Base-by-base conservation (phyloP, 805 yeast species). In the Teunomyces lycoperdinae region DNA sequence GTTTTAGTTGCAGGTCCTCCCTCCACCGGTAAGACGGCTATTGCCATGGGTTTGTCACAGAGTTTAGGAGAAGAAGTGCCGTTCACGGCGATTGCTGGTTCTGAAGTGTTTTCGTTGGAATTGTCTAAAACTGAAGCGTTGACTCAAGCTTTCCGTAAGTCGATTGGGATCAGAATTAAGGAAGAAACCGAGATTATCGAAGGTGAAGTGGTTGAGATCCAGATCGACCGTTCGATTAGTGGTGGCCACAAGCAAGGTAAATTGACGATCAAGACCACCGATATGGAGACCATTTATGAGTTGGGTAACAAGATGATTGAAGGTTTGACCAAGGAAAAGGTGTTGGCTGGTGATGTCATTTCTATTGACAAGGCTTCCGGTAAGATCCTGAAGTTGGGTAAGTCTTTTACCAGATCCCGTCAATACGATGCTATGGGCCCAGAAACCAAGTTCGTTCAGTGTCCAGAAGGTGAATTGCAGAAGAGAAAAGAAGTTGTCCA, bases 381-480 rank as follows among this genome's bases (percentile, higher is more conserved):
- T 46, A 88, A 92, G 55, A 89, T 94, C 60, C 84, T 94, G 47
- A 89, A 92, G 68, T 80, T 94, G 55, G 99, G 99, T 51, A 84
- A 97, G 69, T 91, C 97, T 0, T 95, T 89, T 69, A 85, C 98
- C 5, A 82, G 97, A 58, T 95, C 97, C 5, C 81, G 99, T 59
- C 99, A 94, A 69, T 94, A 94, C 68, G 99, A 94, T 71, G 97
- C 98, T 40, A 89, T 90, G 96, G 96, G 96, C 16, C 96, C 97
- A 46, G 98, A 95, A 55, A 91, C 97, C 43, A 91, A 90, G 69
- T 94, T 94, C 66, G 96, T 94, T 49, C 97, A 94, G 70, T 87
- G 96, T 65, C 99, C 99, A 34, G 97, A 94, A 67, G 99, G 99
- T 48, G 99, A 94, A 74, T 81, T 94, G 62, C 99, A 94, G 73